These are phyloP conservation scores for Carex cristatella DNA, from an alignment of 176 grass and related monocot genomes.

Conservation along the genomic window DNA sequence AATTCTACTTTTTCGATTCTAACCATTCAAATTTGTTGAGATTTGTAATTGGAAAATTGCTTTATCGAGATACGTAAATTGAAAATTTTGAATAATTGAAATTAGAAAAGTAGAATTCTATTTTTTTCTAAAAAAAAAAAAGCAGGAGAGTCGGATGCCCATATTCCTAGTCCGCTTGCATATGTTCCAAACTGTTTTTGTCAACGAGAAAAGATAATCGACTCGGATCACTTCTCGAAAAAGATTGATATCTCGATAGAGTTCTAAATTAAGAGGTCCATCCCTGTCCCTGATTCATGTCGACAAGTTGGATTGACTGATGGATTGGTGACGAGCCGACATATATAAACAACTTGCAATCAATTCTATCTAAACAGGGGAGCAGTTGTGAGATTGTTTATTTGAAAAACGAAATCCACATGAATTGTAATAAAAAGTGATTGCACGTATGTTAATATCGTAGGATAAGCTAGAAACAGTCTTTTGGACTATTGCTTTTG, in stretches of 20 bases:
- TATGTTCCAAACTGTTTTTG: neutral
- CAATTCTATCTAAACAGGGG: neutral
- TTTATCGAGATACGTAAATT: too few species aligned
- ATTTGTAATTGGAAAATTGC: too few species aligned
- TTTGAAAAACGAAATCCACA: neutral
- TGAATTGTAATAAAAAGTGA: neutral
- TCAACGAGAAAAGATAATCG: neutral
- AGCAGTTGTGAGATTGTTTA: neutral
- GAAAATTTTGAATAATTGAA: too few species aligned
- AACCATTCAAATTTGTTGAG: too few species aligned
- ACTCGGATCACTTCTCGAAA: neutral
- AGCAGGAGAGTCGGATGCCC: neutral
- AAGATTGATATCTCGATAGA: neutral
- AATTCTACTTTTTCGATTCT: too few species aligned
- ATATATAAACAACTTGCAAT: neutral
- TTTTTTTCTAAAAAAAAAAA: too few species aligned
- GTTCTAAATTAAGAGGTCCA: neutral
- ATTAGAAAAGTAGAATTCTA: too few species aligned
- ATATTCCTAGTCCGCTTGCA: neutral
- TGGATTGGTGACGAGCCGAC: neutral
- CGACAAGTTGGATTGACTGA: conserved; percentile 1
- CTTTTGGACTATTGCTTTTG: too few species aligned
- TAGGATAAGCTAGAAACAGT: too few species aligned
- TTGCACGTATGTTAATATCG: neutral
- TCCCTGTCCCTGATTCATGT: neutral